phyloP scores from a whole-genome alignment of 768 basidiomycete genomes.

The Lactarius deliciosus region DNA sequence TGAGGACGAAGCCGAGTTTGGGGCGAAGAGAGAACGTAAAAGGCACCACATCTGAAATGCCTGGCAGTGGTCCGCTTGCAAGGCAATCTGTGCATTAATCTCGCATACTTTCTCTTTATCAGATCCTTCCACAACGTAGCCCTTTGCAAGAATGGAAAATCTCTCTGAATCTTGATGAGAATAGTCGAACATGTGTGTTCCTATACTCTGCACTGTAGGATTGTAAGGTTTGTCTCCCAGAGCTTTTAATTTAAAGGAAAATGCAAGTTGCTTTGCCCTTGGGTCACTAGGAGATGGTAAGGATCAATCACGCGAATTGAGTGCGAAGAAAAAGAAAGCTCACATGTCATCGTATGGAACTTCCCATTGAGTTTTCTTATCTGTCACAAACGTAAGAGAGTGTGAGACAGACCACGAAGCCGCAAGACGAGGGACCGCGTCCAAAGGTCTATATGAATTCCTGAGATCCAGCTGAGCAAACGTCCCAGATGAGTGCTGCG shows the following conservation, averaged over 20 bases:
- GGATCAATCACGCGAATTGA: too few species aligned
- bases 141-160: conserved; percentile 61
- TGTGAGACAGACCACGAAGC: conserved; percentile 67
- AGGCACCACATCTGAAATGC: conserved; percentile 70
- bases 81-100: conserved; percentile 60
- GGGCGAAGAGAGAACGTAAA: conserved; percentile 53
- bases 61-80: conserved; percentile 53
- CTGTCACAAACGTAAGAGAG: conserved; percentile 64
- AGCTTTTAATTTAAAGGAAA: conserved; percentile 45
- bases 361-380: conserved; percentile 54
- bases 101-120: conserved; percentile 51
- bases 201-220: conserved; percentile 58
- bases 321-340: background rate
- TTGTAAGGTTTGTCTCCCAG: conserved; percentile 56
- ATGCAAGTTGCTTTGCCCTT: conserved; percentile 32
- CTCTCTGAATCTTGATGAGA: conserved; percentile 44
- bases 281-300: conserved; percentile 39
- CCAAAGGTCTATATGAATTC: conserved; percentile 60
- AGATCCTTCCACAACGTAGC: conserved; percentile 55
- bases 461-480: conserved; percentile 80
- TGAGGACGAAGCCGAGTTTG: conserved; percentile 38
- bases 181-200: conserved; percentile 45
- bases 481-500: conserved; percentile 69
- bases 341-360: conserved; percentile 78
- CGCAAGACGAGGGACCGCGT: conserved; percentile 62